Conservation (phyloP, 1,284 basidiomycete genomes). For the Moesziomyces globuligerus region DNA sequence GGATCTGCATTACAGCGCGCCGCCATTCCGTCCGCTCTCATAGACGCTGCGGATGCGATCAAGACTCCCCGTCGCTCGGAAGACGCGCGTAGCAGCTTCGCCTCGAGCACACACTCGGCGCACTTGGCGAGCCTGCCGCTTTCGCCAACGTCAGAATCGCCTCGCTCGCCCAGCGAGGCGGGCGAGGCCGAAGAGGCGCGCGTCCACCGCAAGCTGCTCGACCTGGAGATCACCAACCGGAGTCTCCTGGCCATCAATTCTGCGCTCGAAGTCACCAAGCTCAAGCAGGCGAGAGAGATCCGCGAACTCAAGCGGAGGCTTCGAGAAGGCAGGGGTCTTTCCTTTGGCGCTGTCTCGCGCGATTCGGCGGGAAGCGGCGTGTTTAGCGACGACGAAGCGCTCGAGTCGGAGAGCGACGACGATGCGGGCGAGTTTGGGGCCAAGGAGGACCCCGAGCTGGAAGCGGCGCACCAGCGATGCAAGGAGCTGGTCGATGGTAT, state of each 20-base stretch:
- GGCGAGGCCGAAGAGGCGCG: constrained; percentile 57
- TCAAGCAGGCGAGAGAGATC: constrained; percentile 68
- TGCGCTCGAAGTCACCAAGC: constrained; percentile 67
- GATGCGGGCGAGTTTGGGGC: constrained; percentile 14
- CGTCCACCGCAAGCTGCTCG: constrained; percentile 66
- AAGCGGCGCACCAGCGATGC: constrained; percentile 52
- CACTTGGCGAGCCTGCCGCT: constrained; percentile 13
- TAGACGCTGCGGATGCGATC: constrained; percentile 11
- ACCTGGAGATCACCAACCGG: constrained; percentile 69
- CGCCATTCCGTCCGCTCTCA: constrained; percentile 13
- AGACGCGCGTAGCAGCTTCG: constrained; percentile 22
- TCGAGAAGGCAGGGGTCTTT: constrained; percentile 29
- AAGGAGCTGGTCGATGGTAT: constrained; percentile 50
- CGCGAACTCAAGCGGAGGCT: constrained; percentile 60
- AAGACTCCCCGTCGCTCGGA: constrained; percentile 2
- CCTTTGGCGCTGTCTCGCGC: constrained; percentile 4
- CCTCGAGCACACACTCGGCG: constrained; percentile 10
- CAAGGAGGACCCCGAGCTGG: constrained; percentile 53
- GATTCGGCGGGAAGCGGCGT: constrained; percentile 9
- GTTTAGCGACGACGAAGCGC: constrained; percentile 28
- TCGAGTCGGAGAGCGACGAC: constrained; percentile 41
- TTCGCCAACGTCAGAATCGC: constrained; percentile 31
- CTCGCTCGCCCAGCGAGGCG: constrained; percentile 25
- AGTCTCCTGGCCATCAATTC: constrained; percentile 69
- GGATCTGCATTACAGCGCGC: constrained; percentile 12